Percentiles rank a stretch among this genome's conserved stretches.
These are phyloP conservation scores for Tolypocladium cylindrosporum DNA, from an alignment of 2,329 filamentous ascomycete species.

Conservation along the genomic window DNA sequence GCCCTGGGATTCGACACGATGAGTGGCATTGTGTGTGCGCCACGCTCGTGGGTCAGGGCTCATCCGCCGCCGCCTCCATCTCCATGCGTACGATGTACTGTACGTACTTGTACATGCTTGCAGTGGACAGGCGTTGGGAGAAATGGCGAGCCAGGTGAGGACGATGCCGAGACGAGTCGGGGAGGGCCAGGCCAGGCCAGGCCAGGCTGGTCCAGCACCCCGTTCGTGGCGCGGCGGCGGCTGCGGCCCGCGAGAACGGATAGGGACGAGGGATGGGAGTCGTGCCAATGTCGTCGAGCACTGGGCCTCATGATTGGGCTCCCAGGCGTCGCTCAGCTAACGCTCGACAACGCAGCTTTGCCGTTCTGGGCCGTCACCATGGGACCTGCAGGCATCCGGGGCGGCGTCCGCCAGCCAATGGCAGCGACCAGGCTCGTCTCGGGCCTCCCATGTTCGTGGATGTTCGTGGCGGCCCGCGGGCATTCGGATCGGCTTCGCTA, in stretches of 20 bases:
- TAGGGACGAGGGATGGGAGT: not conserved
- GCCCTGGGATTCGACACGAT: not conserved
- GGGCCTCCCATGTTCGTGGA: not conserved
- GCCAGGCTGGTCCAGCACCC: not conserved
- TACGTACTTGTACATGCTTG: not conserved
- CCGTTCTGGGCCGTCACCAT: not conserved
- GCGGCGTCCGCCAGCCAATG: not conserved
- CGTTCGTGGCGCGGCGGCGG: not conserved
- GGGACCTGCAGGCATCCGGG: not conserved
- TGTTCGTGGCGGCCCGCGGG: not conserved
- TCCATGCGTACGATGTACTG: not conserved
- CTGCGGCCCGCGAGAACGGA: not conserved
- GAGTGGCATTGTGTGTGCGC: not conserved
- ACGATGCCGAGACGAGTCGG: not conserved
- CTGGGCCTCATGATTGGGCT: not conserved
- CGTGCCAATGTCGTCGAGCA: not conserved
- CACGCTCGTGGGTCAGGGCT: not conserved
- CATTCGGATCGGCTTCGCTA: not conserved
- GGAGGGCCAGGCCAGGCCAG: not conserved
- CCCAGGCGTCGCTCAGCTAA: not conserved
- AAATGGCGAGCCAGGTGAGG: not conserved
- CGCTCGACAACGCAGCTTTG: not conserved
- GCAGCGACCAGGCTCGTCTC: not conserved
- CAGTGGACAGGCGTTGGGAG: not conserved
- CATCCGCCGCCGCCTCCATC: not conserved